A percentile compares a stretch with the other conserved stretches of the same genome.
Evolutionary conservation across 1,284 basidiomycete genomes (phyloP).

Genomic region (Rhodotorula sp.): DNA sequence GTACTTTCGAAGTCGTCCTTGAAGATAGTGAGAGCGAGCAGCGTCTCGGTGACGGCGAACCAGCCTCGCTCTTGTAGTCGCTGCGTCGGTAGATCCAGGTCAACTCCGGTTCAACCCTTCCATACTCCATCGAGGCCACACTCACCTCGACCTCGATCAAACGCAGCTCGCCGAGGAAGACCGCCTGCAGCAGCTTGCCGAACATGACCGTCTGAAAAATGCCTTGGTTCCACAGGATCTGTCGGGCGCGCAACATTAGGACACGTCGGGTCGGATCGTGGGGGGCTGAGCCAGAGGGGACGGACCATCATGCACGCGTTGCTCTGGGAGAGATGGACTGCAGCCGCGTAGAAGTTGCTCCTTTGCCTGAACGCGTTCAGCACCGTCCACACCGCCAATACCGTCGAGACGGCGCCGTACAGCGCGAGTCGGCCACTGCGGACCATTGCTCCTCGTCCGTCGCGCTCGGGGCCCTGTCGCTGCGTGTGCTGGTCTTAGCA

Average conservation of each 20-base stretch:
- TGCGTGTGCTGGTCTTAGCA: no score
- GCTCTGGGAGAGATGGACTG: conserved; percentile 87
- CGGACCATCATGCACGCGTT: conserved; percentile 82
- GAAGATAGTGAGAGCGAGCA: conserved; percentile 95
- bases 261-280: neutral
- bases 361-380: conserved; percentile 76
- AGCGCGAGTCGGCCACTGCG: conserved; percentile 16
- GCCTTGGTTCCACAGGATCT: conserved; percentile 93
- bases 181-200: conserved; percentile 73
- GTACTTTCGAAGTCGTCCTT: conserved; percentile 65
- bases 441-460: conserved; percentile 8
- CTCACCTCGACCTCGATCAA: conserved; percentile 87
- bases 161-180: conserved; percentile 90
- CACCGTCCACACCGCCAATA: conserved; percentile 50
- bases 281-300: conserved; percentile 20
- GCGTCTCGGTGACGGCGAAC: conserved; percentile 95
- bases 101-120: neutral
- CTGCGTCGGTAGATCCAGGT: conserved; percentile 52
- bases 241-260: conserved; percentile 1
- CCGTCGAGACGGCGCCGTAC: conserved; percentile 34
- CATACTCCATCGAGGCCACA: neutral
- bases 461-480: neutral
- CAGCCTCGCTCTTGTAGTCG: conserved; percentile 91
- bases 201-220: conserved; percentile 72
- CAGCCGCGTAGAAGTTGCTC: conserved; percentile 90